These are phyloP conservation scores for Vitis hybrid DNA, from an alignment of 177 flowering plant species.

Conservation along the genomic window DNA sequence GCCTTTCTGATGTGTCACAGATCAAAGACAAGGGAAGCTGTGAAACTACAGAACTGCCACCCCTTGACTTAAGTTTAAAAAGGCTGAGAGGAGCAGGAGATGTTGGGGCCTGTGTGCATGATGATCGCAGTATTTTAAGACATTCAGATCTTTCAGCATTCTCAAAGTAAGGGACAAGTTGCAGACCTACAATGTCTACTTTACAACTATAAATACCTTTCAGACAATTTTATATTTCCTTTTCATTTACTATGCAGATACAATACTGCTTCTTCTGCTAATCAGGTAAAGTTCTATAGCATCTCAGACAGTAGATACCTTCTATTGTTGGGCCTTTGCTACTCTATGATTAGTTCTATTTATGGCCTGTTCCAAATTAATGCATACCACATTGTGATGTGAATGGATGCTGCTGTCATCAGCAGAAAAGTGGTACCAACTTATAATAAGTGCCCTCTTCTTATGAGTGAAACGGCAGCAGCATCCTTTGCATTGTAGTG, in stretches of 20 bases:
- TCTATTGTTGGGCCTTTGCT: not conserved
- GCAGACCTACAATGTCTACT: constrained; percentile 2
- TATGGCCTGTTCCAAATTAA: not conserved
- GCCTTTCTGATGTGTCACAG: constrained; percentile 14
- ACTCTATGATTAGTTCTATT: not conserved
- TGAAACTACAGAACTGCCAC: constrained; percentile 22
- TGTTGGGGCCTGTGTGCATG: constrained; percentile 11
- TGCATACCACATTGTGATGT: not conserved
- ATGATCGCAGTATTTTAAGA: constrained; percentile 31
- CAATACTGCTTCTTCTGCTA: constrained; percentile 26
- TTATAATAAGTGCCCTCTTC: not conserved
- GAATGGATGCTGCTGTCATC: not conserved
- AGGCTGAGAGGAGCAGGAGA: constrained; percentile 23
- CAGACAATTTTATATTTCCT: not conserved
- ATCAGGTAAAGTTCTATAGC: constrained; percentile 24
- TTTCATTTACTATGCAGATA: constrained; percentile 26
- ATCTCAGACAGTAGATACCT: not conserved
- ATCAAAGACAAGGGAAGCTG: constrained; percentile 12
- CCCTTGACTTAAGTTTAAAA: constrained; percentile 29
- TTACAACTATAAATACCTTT: not conserved
- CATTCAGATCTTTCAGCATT: constrained; percentile 43
- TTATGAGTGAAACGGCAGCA: constrained; percentile 1
- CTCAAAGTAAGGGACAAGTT: constrained; percentile 32
- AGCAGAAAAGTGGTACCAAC: not conserved
- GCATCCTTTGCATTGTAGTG: not conserved